These are phyloP conservation scores for Ustilago vetiveriae DNA, from an alignment of 1,284 basidiomycete genomes.

Conservation along the genomic window DNA sequence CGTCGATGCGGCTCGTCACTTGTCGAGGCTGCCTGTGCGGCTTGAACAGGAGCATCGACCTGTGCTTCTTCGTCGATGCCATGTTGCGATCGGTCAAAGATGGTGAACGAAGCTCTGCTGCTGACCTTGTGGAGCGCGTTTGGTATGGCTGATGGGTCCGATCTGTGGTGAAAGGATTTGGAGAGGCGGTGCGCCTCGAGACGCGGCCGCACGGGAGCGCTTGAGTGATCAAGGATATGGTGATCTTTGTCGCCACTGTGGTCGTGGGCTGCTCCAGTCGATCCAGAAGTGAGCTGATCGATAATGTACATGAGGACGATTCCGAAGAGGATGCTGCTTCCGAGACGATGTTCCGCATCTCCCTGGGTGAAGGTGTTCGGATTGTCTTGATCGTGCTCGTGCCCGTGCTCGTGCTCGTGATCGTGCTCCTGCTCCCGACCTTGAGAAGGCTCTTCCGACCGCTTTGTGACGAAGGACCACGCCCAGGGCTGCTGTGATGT, in stretches of 20 bases:
- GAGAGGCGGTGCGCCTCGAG: conserved; percentile 44
- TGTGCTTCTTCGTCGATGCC: conserved; percentile 29
- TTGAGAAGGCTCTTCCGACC: conserved; percentile 2
- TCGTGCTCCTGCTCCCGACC: conserved; percentile 6
- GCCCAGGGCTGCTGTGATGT: conserved; percentile 23
- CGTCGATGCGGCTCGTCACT: conserved; percentile 19
- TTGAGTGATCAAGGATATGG: conserved; percentile 10
- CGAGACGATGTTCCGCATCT: conserved; percentile 52
- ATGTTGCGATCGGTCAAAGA: conserved; percentile 32
- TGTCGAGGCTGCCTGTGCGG: not conserved
- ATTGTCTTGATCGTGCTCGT: conserved; percentile 9
- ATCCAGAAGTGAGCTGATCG: conserved; percentile 34
- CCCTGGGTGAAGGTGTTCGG: conserved; percentile 10
- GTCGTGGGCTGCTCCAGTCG: conserved; percentile 2
- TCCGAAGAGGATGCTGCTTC: conserved; percentile 56
- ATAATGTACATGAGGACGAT: conserved; percentile 63
- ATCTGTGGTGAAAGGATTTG: conserved; percentile 38
- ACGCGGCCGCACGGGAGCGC: conserved; percentile 17
- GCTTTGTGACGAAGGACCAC: conserved; percentile 39
- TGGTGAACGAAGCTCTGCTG: conserved; percentile 25
- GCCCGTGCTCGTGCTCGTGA: conserved; percentile 19
- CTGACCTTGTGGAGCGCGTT: conserved; percentile 17
- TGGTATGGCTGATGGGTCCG: conserved; percentile 1
- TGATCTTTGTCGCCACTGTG: conserved; percentile 13
- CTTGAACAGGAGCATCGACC: not conserved